Base-by-base conservation (phyloP, 345 rosid species). In the Garcia nutans region DNA sequence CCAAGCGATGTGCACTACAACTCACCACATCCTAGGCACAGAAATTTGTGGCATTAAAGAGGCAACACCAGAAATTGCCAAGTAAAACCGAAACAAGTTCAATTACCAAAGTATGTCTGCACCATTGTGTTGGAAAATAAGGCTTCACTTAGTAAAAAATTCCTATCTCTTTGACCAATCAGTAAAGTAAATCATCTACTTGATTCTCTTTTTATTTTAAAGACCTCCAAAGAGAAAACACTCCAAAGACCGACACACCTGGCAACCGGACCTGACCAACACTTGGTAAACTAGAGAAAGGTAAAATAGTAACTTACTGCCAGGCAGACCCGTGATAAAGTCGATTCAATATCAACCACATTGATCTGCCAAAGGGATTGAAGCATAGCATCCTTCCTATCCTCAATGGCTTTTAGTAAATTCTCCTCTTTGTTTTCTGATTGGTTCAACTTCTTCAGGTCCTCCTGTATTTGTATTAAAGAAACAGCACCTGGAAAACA, bases 341-440 rank as follows among this genome's bases (percentile, higher is more conserved):
- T 94, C 59, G 91, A 68, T 84, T 96, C 99, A 23, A 96, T 93
- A 74, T 96, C 99, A 65, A 88, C 88, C 76, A 96, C 99, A 74
- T 93, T 96, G 82, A 96, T 89, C 79, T 92, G 83, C 99, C 99
- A 96, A 65, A 96, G 99, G 33, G 92, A 92, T 71, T 93, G 95
- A 83, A 96, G 85, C 97, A 96, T 81, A 63, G 88, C 90, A 66
- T 90, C 93, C 77, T 83, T 92, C 81, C 84, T 93, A 44, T 86
- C 94, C 83, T 93, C 97, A 22, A 90, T 20, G 57, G 89, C 88
- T 83, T 96, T 96, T 71, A 85, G 44, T 59, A 92, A 66, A 76
- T 78, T 81, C 80, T 91, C 97, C 78, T 96, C 99, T 62, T 55
- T 89, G 89, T 82, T 84, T 72, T 90, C 96, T 75, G 81, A 85